Evolutionary conservation across 306 rosid species (phyloP).

Genomic region (Sicyos edulis): DNA sequence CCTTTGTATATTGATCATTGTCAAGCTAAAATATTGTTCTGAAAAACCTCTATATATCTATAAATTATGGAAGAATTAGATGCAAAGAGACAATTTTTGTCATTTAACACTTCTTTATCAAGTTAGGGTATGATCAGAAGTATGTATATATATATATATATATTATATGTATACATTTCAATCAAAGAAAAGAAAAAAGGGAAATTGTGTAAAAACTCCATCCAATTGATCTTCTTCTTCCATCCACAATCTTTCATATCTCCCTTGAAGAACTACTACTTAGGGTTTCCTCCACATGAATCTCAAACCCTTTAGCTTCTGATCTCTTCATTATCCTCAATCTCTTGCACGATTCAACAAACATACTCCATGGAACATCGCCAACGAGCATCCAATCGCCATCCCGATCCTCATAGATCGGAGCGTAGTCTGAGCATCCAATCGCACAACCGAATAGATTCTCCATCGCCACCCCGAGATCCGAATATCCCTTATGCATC

Average conservation of each 20-base stretch:
- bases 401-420: slow-evolving; percentile 89
- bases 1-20: too few relatives aligned
- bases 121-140: slow-evolving; percentile 8
- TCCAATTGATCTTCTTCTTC: slow-evolving; percentile 2
- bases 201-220: background rate
- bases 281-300: background rate
- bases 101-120: background rate
- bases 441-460: slow-evolving; percentile 67
- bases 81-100: background rate
- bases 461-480: slow-evolving; percentile 66
- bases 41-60: too few relatives aligned
- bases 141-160: background rate
- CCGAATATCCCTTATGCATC: slow-evolving; percentile 44
- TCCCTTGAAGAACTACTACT: slow-evolving; percentile 7
- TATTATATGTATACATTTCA: slow-evolving; percentile 8
- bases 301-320: slow-evolving; percentile 18
- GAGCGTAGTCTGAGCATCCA: slow-evolving; percentile 50
- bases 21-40: too few relatives aligned
- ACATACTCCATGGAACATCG: slow-evolving; percentile 73
- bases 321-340: slow-evolving; percentile 26
- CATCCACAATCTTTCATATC: background rate
- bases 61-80: too few relatives aligned
- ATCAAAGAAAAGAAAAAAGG: background rate
- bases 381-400: too few relatives aligned
- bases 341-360: slow-evolving; percentile 22